Evolutionary conservation across 2,329 filamentous ascomycete genomes (phyloP).

Genomic region (Sporothrix humicola): DNA sequence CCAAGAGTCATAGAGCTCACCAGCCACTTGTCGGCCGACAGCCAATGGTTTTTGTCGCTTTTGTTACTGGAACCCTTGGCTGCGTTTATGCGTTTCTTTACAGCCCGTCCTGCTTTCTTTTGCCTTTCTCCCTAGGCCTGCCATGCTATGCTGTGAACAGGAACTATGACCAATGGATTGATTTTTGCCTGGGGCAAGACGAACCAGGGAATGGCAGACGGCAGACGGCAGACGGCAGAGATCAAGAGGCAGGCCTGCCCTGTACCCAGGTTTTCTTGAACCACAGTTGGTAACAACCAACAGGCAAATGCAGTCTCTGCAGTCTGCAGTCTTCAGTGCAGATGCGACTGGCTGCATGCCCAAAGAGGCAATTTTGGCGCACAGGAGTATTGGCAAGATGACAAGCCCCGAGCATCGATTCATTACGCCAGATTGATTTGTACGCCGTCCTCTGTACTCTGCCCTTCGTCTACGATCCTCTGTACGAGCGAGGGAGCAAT

Average conservation of each 20-base stretch:
- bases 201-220: constrained; percentile 10
- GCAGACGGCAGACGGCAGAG: not conserved
- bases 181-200: not conserved
- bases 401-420: not conserved
- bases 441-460: too few species aligned
- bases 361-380: constrained; percentile 8
- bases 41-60: not conserved
- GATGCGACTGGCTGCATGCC: constrained; percentile 7
- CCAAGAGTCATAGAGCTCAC: not conserved
- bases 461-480: not conserved
- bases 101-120: not conserved
- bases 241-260: not conserved
- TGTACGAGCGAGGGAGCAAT: not conserved
- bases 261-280: not conserved
- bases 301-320: too few species aligned
- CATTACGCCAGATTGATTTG: not conserved
- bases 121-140: not conserved
- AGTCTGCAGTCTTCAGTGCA: not conserved
- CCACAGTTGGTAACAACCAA: not conserved
- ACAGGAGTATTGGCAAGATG: not conserved
- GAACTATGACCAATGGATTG: constrained; percentile 10
- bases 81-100: not conserved
- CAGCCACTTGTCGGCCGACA: constrained; percentile 1
- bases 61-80: not conserved
- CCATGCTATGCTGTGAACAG: not conserved